Conservation (phyloP, 2,329 filamentous ascomycete genomes). For the Colletotrichum eremochloae region DNA sequence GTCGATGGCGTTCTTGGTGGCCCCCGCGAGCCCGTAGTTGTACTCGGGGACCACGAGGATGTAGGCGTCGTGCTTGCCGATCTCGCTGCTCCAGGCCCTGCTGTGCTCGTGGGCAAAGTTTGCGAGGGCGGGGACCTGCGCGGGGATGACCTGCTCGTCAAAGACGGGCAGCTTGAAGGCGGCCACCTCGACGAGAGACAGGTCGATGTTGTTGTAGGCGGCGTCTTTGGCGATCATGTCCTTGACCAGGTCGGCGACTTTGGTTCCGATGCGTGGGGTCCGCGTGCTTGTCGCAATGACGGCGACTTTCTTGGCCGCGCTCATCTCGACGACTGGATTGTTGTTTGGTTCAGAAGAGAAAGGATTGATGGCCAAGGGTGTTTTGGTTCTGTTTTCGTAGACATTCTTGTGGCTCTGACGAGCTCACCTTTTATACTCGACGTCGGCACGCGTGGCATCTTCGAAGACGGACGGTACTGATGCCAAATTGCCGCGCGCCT, state of each 20-base stretch:
- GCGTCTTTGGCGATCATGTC: conserved; percentile 46
- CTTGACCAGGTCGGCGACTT: conserved; percentile 52
- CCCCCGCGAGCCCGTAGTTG: conserved; percentile 67
- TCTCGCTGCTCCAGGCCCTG: conserved; percentile 59
- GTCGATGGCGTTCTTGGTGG: conserved; percentile 73
- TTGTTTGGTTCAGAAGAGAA: background rate
- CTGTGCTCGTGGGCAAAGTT: conserved; percentile 58
- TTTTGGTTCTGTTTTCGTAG: background rate
- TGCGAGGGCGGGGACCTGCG: conserved; percentile 52
- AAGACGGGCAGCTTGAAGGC: conserved; percentile 59
- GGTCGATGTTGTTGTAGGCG: conserved; percentile 40
- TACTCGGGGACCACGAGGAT: conserved; percentile 67
- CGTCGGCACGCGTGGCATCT: background rate
- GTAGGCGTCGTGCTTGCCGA: conserved; percentile 54
- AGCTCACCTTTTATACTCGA: background rate
- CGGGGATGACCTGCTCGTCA: conserved; percentile 58
- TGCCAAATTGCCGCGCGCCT: background rate
- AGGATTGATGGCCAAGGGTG: background rate
- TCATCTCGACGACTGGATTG: background rate
- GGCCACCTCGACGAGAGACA: conserved; percentile 53
- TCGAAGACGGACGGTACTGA: background rate
- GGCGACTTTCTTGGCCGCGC: conserved; percentile 46
- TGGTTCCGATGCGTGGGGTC: conserved; percentile 50
- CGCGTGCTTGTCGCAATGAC: conserved; percentile 55
- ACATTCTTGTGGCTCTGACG: background rate